Percentiles rank a stretch among this genome's conserved stretches.
phyloP scores from a whole-genome alignment of 2,329 filamentous ascomycete species.

The Colletotrichum graminicola region DNA sequence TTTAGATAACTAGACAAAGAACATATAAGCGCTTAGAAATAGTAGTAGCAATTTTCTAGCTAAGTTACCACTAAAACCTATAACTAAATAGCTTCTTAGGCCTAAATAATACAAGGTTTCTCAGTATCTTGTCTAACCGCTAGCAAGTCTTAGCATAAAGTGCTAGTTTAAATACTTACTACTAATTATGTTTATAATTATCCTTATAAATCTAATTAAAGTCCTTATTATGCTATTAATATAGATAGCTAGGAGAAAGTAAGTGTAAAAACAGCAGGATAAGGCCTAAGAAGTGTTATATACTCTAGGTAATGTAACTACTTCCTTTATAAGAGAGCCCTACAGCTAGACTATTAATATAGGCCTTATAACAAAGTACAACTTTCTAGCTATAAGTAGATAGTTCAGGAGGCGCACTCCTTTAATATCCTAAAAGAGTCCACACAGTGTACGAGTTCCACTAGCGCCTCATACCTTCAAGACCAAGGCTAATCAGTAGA shows the following conservation, averaged over 20 bases:
- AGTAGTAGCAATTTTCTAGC: conserved; percentile 8
- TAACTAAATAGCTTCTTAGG: conserved; percentile 14
- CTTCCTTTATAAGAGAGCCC: conserved; percentile 20
- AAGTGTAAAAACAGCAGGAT: not conserved
- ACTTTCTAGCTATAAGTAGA: not conserved
- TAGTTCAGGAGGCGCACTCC: not conserved
- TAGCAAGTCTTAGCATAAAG: not conserved
- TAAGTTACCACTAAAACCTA: conserved; percentile 1
- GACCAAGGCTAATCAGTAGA: not conserved
- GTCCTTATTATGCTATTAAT: conserved; percentile 13
- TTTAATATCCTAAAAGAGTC: not conserved
- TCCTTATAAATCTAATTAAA: conserved; percentile 18
- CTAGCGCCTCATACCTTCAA: not conserved
- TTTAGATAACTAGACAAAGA: conserved; percentile 14
- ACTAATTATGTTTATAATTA: conserved; percentile 8
- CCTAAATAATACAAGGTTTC: conserved; percentile 7
- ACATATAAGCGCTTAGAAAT: conserved; percentile 27
- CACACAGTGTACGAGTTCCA: not conserved
- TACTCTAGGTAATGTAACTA: conserved; percentile 15
- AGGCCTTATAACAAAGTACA: conserved; percentile 4
- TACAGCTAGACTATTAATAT: not conserved
- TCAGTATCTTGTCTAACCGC: not conserved
- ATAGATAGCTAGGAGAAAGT: not conserved
- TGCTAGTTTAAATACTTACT: conserved; percentile 10
- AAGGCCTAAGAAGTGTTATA: conserved; percentile 2